Percentiles rank a stretch among this genome's conserved stretches.
Evolutionary conservation across 768 basidiomycete genomes (phyloP).

Genomic region (Neoboletus magnificus): DNA sequence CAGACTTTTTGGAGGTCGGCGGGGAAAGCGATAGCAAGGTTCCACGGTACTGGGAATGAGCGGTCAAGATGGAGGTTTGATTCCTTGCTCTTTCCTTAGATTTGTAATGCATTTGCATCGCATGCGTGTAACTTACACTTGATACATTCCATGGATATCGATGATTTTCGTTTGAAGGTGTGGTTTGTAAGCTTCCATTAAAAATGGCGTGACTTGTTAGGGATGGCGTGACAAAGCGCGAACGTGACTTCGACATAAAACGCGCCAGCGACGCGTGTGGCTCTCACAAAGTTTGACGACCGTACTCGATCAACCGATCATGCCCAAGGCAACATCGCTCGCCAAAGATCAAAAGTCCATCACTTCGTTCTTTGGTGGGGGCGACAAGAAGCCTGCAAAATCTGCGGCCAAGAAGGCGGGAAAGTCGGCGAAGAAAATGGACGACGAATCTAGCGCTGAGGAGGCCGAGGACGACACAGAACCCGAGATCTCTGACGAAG

Average conservation of each 20-base stretch:
- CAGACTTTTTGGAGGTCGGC: constrained; percentile 78
- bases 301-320: constrained; percentile 25
- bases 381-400: constrained; percentile 27
- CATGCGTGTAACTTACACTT: constrained; percentile 21
- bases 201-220: constrained; percentile 13
- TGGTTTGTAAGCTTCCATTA: constrained; percentile 1
- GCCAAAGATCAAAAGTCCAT: constrained; percentile 52
- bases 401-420: constrained; percentile 26
- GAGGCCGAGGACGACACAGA: constrained; percentile 37
- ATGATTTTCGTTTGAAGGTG: background rate
- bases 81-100: background rate
- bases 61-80: background rate
- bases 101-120: constrained; percentile 2
- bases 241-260: constrained; percentile 26
- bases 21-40: constrained; percentile 62
- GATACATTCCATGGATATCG: constrained; percentile 10
- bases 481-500: constrained; percentile 28
- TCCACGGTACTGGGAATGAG: constrained; percentile 74
- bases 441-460: constrained; percentile 29
- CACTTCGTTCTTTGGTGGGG: constrained; percentile 49
- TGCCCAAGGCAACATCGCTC: constrained; percentile 48
- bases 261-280: constrained; percentile 11
- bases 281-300: background rate
- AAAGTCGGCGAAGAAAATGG: constrained; percentile 32
- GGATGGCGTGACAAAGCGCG: constrained; percentile 19